These are phyloP conservation scores for Pleurotus ostreatus DNA, from an alignment of 768 basidiomycete genomes.

Conservation along the genomic window DNA sequence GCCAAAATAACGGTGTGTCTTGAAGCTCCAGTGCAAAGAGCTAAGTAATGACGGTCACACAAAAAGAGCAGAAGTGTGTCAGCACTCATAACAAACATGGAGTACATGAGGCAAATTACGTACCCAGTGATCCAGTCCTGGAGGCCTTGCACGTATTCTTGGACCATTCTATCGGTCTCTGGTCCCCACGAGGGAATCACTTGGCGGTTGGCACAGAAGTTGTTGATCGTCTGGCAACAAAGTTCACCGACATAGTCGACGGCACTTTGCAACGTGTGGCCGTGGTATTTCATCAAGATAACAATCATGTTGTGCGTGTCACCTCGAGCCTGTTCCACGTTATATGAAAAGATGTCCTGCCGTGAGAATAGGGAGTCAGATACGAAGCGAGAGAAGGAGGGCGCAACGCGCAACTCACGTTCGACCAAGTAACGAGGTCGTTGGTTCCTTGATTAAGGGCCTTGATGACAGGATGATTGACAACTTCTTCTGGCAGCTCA, in stretches of 20 bases:
- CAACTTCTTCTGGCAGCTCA: conserved; percentile 67
- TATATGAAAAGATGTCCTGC: conserved; percentile 75
- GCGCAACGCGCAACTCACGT: conserved; percentile 40
- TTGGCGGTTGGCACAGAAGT: conserved; percentile 42
- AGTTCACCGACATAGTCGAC: conserved; percentile 62
- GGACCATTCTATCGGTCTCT: conserved; percentile 55
- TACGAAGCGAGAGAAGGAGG: neutral
- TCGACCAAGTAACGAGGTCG: conserved; percentile 82
- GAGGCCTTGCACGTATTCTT: conserved; percentile 56
- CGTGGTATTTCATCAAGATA: conserved; percentile 63
- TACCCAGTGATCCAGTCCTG: conserved; percentile 70
- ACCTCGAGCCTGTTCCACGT: conserved; percentile 65
- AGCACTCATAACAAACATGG: conserved; percentile 4
- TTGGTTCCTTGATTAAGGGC: conserved; percentile 67
- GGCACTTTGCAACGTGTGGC: conserved; percentile 55
- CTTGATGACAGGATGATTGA: conserved; percentile 57
- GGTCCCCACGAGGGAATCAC: conserved; percentile 60
- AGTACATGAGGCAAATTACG: conserved; percentile 11
- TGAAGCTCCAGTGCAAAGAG: conserved; percentile 69
- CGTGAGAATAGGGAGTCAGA: conserved; percentile 7
- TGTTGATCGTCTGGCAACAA: conserved; percentile 51
- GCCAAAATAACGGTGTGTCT: conserved; percentile 68
- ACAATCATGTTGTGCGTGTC: conserved; percentile 72
- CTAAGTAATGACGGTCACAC: conserved; percentile 18
- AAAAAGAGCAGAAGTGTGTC: neutral